Percentiles rank a stretch among this genome's conserved stretches.
Conservation (phyloP, 176 grass and related monocot genomes). For the Carex myosuroides region DNA sequence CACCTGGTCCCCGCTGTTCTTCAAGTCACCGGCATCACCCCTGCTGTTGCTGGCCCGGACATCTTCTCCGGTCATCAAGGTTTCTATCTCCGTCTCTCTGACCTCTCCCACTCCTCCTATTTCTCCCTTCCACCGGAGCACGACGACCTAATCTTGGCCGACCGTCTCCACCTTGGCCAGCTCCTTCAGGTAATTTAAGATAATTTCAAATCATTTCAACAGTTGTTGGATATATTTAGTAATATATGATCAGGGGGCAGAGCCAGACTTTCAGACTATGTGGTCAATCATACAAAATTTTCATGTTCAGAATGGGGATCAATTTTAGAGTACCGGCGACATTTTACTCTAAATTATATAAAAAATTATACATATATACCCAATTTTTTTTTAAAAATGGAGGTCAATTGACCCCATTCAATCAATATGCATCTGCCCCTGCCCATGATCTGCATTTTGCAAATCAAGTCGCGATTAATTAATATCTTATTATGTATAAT, state of each 20-base stretch:
- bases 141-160: constrained; percentile 66
- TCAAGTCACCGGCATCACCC: constrained; percentile 75
- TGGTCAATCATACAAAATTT: too few species aligned
- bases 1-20: constrained; percentile 36
- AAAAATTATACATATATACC: too few species aligned
- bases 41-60: constrained; percentile 50
- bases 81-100: constrained; percentile 87
- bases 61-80: constrained; percentile 62
- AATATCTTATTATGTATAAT: neutral
- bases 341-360: too few species aligned
- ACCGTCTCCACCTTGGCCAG: constrained; percentile 81
- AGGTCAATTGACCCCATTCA: too few species aligned
- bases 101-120: constrained; percentile 65
- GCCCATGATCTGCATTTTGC: neutral
- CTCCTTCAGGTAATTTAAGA: constrained; percentile 43
- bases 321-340: too few species aligned
- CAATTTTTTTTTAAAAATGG: too few species aligned
- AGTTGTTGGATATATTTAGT: neutral
- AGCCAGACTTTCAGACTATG: too few species aligned
- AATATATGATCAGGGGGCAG: neutral
- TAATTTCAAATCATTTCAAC: neutral
- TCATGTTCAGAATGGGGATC: too few species aligned
- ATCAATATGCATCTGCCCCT: too few species aligned
- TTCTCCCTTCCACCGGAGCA: constrained; percentile 71
- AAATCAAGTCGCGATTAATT: neutral